Conservation (phyloP, 2,329 filamentous ascomycete species). For the Colletotrichum truncatum region DNA sequence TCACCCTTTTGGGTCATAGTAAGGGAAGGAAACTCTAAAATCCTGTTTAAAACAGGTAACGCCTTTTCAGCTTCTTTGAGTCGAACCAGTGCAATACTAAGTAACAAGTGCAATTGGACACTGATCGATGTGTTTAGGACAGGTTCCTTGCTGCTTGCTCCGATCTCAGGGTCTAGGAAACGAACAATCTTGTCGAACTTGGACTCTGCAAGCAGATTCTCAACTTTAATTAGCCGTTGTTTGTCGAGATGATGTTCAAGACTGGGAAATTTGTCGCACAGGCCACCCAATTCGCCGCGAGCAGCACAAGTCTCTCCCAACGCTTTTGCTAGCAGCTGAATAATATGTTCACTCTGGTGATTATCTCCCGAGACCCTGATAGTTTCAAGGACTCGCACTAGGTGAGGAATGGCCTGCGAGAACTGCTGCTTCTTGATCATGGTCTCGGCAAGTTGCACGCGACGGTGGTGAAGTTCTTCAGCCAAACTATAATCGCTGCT, state of each 20-base stretch:
- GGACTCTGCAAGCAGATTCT: not conserved
- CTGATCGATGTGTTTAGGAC: not conserved
- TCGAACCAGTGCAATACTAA: not conserved
- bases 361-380: not conserved
- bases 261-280: not conserved
- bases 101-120: not conserved
- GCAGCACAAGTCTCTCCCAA: too few relatives aligned
- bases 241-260: not conserved
- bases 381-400: not conserved
- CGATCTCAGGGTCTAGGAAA: not conserved
- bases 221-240: not conserved
- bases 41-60: accelerated
- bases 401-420: not conserved
- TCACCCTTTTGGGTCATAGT: not conserved
- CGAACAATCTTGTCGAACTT: not conserved
- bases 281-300: not conserved
- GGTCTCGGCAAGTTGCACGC: not conserved
- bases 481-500: not conserved
- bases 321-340: not conserved
- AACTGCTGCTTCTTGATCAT: not conserved
- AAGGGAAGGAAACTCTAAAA: not conserved
- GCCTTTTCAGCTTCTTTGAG: not conserved
- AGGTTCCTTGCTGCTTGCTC: not conserved
- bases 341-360: not conserved
- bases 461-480: not conserved